phyloP scores from a whole-genome alignment of 192 early-diverging fungal species.

The Rhizophagus clarus region DNA sequence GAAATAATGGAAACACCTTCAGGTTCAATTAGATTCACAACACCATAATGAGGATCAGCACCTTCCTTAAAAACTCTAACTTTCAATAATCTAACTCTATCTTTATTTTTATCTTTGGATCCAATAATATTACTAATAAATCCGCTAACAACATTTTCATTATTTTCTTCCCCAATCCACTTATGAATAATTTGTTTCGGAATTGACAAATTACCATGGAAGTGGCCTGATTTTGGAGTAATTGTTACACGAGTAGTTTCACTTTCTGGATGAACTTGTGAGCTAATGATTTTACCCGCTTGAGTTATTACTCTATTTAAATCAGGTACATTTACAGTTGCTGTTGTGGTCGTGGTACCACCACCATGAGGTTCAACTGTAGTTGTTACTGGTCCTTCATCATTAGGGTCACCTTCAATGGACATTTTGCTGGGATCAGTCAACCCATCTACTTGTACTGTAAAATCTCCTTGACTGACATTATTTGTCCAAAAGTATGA shows the following conservation, averaged over 20 bases:
- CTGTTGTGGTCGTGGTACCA: background rate
- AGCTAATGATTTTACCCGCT: background rate
- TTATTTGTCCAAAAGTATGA: slow-evolving; percentile 31
- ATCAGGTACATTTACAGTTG: background rate
- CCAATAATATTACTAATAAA: background rate
- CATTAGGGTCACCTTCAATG: slow-evolving; percentile 34
- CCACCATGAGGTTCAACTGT: background rate
- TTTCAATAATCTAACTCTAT: slow-evolving; percentile 1
- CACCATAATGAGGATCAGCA: slow-evolving; percentile 38
- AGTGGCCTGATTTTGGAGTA: background rate
- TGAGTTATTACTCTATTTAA: background rate
- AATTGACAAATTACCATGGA: background rate
- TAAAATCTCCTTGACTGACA: slow-evolving; percentile 8
- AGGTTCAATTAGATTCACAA: slow-evolving; percentile 67
- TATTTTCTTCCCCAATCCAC: slow-evolving; percentile 6
- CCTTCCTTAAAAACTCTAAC: slow-evolving; percentile 19
- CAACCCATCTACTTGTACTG: slow-evolving; percentile 13
- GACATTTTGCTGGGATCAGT: slow-evolving; percentile 32
- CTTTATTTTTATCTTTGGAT: background rate
- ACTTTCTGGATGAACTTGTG: background rate
- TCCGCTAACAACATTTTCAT: background rate
- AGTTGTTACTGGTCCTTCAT: background rate
- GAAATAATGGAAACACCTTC: slow-evolving; percentile 82
- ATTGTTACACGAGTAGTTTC: background rate
- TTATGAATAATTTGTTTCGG: background rate